These are phyloP conservation scores for Heteromeles arbutifolia DNA, from an alignment of 306 rosid species.

Conservation along the genomic window DNA sequence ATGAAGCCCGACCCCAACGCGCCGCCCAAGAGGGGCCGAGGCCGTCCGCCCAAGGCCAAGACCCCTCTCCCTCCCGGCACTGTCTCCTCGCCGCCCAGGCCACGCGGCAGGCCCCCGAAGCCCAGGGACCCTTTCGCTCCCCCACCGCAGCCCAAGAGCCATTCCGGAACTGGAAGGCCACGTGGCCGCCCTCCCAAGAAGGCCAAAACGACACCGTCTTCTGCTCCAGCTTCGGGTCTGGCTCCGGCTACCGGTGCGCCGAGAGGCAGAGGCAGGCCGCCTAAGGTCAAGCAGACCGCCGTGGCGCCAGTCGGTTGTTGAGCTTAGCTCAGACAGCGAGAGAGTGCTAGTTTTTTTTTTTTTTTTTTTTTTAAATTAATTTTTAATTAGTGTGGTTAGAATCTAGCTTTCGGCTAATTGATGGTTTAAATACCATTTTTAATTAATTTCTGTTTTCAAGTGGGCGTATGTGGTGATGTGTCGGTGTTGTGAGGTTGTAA, in stretches of 20 bases:
- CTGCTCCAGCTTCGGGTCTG: conserved; percentile 1
- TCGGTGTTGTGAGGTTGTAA: neutral
- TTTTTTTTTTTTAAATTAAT: neutral
- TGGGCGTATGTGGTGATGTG: neutral
- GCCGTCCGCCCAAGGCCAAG: conserved; percentile 49
- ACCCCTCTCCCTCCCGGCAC: conserved; percentile 6
- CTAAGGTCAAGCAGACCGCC: conserved; percentile 42
- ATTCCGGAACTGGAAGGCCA: conserved; percentile 37
- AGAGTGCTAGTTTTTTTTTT: neutral
- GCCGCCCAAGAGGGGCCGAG: conserved; percentile 47
- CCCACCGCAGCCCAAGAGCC: conserved; percentile 17
- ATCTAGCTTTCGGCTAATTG: neutral
- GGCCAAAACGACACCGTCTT: conserved; percentile 15
- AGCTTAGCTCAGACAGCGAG: conserved; percentile 1
- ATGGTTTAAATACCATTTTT: neutral
- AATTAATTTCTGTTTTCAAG: neutral
- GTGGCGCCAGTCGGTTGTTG: conserved; percentile 42
- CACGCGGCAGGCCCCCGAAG: conserved; percentile 52
- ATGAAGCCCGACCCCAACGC: conserved; percentile 47
- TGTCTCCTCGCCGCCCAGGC: conserved; percentile 25
- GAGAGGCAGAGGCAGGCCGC: conserved; percentile 55
- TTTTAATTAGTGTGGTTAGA: neutral
- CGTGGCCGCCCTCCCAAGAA: conserved; percentile 60
- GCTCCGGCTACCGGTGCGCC: conserved; percentile 22
- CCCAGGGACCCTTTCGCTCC: conserved; percentile 43